Conservation (phyloP, 2,329 filamentous ascomycete species). For the Claviceps sp. region DNA sequence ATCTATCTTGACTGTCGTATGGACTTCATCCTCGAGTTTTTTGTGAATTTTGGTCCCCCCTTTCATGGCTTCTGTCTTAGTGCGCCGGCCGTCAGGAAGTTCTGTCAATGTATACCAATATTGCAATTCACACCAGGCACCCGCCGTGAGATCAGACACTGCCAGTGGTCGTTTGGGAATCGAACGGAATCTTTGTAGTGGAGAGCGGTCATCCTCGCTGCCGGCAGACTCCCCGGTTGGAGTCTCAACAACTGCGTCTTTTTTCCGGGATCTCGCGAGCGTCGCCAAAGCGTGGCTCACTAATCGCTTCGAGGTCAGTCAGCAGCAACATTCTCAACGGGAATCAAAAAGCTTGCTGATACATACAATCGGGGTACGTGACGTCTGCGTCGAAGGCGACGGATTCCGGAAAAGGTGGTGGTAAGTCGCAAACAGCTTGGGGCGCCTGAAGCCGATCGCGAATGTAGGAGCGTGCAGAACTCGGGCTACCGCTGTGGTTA, state of each 20-base stretch:
- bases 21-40: slow-evolving; percentile 72
- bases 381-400: slow-evolving; percentile 15
- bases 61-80: slow-evolving; percentile 70
- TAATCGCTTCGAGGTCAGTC: slow-evolving; percentile 59
- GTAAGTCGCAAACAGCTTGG: neutral
- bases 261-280: slow-evolving; percentile 8
- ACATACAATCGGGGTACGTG: slow-evolving; percentile 41
- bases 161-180: slow-evolving; percentile 67
- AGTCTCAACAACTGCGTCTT: slow-evolving; percentile 2
- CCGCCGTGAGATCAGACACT: slow-evolving; percentile 77
- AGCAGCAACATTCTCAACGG: slow-evolving; percentile 6
- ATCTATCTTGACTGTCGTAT: slow-evolving; percentile 60
- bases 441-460: neutral
- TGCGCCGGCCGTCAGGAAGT: slow-evolving; percentile 57
- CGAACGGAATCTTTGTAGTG: slow-evolving; percentile 65
- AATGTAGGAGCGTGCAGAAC: neutral
- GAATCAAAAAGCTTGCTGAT: neutral
- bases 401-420: neutral
- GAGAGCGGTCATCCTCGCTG: slow-evolving; percentile 30
- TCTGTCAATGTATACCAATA: slow-evolving; percentile 77
- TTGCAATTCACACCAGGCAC: slow-evolving; percentile 92
- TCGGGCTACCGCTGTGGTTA: neutral
- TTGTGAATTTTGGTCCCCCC: slow-evolving; percentile 69
- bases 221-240: neutral
- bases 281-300: slow-evolving; percentile 34